Conservation (phyloP, 2,329 filamentous ascomycete genomes). For the Elsinoe australis region DNA sequence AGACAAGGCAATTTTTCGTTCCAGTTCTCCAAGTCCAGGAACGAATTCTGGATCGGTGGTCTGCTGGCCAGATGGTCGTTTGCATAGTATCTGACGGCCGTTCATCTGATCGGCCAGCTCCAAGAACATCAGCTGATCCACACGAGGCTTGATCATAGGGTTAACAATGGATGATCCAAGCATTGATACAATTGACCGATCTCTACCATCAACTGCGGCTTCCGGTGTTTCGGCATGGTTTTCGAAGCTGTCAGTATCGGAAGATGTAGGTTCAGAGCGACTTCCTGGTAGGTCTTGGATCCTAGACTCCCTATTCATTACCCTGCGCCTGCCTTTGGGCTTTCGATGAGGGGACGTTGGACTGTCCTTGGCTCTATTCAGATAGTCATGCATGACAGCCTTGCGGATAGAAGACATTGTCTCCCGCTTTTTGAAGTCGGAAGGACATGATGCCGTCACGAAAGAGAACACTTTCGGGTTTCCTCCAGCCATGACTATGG, state of each 20-base stretch:
- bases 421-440: background rate
- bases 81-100: background rate
- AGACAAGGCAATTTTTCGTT: background rate
- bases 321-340: background rate
- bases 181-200: background rate
- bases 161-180: background rate
- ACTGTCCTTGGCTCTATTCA: background rate
- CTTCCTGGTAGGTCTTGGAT: too few relatives aligned
- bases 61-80: background rate
- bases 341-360: background rate
- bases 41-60: background rate
- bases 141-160: background rate
- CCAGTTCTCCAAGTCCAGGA: background rate
- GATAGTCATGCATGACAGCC: constrained; percentile 1
- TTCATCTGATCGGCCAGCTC: background rate
- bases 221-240: background rate
- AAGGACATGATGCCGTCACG: background rate
- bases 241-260: too few relatives aligned
- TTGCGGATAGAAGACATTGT: background rate
- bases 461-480: background rate
- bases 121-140: background rate
- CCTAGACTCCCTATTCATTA: too few relatives aligned
- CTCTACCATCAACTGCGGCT: background rate
- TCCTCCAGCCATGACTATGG: background rate
- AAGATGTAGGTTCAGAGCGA: too few relatives aligned